Conservation (phyloP, 2,329 filamentous ascomycete genomes). For the Elsinoe necatrix region DNA sequence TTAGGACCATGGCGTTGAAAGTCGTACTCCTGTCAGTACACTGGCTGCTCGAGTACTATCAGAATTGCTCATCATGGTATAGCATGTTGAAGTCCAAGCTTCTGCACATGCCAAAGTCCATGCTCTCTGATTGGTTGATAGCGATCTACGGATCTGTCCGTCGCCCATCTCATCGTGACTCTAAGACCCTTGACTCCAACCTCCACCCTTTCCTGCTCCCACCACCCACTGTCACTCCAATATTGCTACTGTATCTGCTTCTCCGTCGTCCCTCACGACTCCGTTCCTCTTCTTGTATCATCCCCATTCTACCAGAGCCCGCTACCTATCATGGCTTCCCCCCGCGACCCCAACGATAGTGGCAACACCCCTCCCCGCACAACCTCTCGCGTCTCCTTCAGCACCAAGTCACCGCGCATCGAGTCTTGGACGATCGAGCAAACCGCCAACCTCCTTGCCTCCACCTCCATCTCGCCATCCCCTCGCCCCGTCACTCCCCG, state of each 20-base stretch:
- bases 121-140: background rate
- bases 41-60: background rate
- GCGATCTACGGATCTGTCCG: conserved; percentile 9
- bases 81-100: background rate
- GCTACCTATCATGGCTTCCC: background rate
- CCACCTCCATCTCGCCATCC: conserved; percentile 32
- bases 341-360: background rate
- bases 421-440: conserved; percentile 42
- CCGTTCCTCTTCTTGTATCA: background rate
- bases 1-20: no score
- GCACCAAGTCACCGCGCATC: conserved; percentile 20
- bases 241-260: conserved; percentile 3
- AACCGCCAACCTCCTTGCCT: conserved; percentile 35
- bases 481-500: conserved; percentile 27
- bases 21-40: no score
- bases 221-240: conserved; percentile 6
- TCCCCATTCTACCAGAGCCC: background rate
- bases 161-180: conserved; percentile 1
- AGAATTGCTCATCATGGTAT: background rate
- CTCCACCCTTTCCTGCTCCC: background rate
- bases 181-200: background rate
- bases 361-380: background rate
- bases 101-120: background rate
- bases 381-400: background rate
- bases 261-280: background rate